A percentile compares a stretch with the other conserved stretches of the same genome.
These are phyloP conservation scores for Laburnicola sp. DNA, from an alignment of 2,329 filamentous ascomycete species.

Conservation along the genomic window DNA sequence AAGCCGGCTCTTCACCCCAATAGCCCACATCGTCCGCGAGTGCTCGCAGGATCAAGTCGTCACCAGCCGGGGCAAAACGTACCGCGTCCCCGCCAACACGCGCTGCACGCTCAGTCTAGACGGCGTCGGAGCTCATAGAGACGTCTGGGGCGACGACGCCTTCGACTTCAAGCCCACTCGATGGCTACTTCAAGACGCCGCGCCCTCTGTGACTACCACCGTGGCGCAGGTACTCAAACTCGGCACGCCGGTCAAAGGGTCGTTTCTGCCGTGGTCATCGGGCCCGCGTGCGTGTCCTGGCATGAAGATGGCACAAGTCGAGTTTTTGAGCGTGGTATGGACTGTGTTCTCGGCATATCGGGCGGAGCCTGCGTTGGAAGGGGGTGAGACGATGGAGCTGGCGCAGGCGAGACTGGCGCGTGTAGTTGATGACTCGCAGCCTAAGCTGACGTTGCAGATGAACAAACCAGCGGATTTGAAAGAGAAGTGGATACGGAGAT, in stretches of 20 bases:
- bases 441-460: slow-evolving; percentile 14
- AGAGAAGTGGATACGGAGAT: slow-evolving; percentile 3
- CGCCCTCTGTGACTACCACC: neutral
- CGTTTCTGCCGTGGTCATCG: slow-evolving; percentile 20
- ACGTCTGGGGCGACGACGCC: slow-evolving; percentile 7
- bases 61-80: neutral
- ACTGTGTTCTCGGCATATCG: slow-evolving; percentile 19
- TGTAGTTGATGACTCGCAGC: slow-evolving; percentile 13
- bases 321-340: slow-evolving; percentile 39
- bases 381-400: slow-evolving; percentile 6
- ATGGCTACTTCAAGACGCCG: slow-evolving; percentile 13
- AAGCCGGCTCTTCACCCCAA: slow-evolving; percentile 16
- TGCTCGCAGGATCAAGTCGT: neutral
- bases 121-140: neutral
- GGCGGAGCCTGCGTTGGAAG: slow-evolving; percentile 6
- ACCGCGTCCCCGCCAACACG: slow-evolving; percentile 11
- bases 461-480: slow-evolving; percentile 10
- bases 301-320: slow-evolving; percentile 42
- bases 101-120: slow-evolving; percentile 11
- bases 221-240: slow-evolving; percentile 3
- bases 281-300: slow-evolving; percentile 37
- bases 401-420: slow-evolving; percentile 11
- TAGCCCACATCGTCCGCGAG: slow-evolving; percentile 11
- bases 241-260: slow-evolving; percentile 2
- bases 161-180: slow-evolving; percentile 34